These are phyloP conservation scores for Solanum bulbocastanum DNA, from an alignment of 257 asterid genomes.

Conservation along the genomic window DNA sequence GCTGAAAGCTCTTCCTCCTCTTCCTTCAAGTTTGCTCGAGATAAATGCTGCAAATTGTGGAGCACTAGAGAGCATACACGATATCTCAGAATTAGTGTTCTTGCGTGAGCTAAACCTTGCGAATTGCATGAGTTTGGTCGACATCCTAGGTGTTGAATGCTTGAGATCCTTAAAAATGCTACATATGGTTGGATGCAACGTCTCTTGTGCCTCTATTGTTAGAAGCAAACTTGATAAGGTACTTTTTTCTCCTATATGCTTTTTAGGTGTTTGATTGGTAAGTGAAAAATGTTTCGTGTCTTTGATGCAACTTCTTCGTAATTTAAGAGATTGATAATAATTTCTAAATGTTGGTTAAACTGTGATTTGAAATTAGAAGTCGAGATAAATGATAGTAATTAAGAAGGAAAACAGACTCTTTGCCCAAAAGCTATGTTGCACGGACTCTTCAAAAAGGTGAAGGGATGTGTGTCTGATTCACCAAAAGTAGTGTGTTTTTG, in stretches of 20 bases:
- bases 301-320: not conserved
- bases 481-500: no score
- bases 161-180: constrained; percentile 19
- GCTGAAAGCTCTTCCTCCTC: constrained; percentile 20
- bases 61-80: constrained; percentile 1
- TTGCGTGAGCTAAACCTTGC: constrained; percentile 13
- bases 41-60: constrained; percentile 18
- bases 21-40: constrained; percentile 14
- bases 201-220: not conserved
- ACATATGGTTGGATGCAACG: constrained; percentile 15
- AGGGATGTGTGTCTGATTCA: no score
- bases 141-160: constrained; percentile 18
- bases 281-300: not conserved
- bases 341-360: not conserved
- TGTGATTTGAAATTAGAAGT: not conserved
- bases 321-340: not conserved
- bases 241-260: not conserved
- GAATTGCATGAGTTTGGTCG: constrained; percentile 15
- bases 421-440: not conserved
- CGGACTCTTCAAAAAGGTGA: no score
- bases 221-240: constrained; percentile 12
- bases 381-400: not conserved
- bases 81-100: constrained; percentile 10
- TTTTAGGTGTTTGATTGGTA: not conserved
- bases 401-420: not conserved